Base-by-base conservation (phyloP, 108 stramenopile genomes). In the Asterionellopsis glacialis region DNA sequence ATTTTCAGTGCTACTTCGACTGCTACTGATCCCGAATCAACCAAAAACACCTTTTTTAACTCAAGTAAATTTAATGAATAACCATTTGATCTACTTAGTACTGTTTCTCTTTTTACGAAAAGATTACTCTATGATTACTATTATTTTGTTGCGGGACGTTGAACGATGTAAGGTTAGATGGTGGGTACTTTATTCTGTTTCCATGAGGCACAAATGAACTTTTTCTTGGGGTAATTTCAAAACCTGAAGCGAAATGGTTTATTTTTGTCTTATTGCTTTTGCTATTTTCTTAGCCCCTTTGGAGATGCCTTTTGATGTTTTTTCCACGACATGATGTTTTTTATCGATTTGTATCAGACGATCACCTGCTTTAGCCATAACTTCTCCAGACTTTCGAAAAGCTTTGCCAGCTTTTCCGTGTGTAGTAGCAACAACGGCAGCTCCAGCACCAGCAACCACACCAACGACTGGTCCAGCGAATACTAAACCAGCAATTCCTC, bases 1-100 rank as follows among this genome's bases (percentile, higher is more conserved):
- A 95, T 95, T 83, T 95, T 95, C 85, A 95, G 74, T 0, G 94
- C 87, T 6, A 92, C 89, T 64, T 95, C 94, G 21, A 91, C 74
- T 45, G 88, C 51, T 10, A 91, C 82, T 21, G 74, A 77, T 19
- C 94, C 94, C 11, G 83, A 87, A 65, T 92, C 89, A 55, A 64
- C 61, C 22, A 82, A 73, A 67, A 95, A 95, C 1, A 92, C 79
- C 64, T 88, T 85, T 42, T 80, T 77, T 19, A 85, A 60, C 12
- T 55, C n/a, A n/a, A n/a, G n/a, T n/a, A n/a, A n/a, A n/a, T n/a
- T n/a, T n/a, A n/a, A n/a, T n/a, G n/a, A n/a, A n/a, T n/a, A n/a
- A n/a, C n/a, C n/a, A n/a, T n/a, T n/a, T n/a, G n/a, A n/a, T n/a
- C n/a, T n/a, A n/a, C n/a, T n/a, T n/a, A n/a, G n/a, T n/a, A n/a